Base-by-base conservation (phyloP, 257 asterid genomes). In the Plantago elongata region DNA sequence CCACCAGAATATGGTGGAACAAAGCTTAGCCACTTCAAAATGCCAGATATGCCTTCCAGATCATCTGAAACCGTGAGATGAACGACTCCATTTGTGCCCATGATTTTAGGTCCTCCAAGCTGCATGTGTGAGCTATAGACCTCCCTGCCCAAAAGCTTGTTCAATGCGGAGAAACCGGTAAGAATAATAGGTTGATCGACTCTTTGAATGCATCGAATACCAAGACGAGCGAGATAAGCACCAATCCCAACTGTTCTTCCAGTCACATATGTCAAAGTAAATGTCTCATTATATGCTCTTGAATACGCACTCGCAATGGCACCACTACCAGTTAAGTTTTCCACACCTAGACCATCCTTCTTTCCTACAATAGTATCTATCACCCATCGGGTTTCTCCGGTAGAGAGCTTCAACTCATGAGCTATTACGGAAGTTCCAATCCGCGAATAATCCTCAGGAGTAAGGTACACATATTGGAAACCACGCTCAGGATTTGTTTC, bases 41-140 rank as follows among this genome's bases (percentile, higher is more conserved):
- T 88, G 10, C 87, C 87, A 2, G 96, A 83, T 34, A 93, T 62
- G 42, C 99, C 99, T 79, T 93, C 95, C 12, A 93, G 94, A 75
- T 93, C 99, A 72, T 93, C 95, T 2, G 90, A 84, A 45, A 93
- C 99, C 0, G 97, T 89, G 58, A 87, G 84, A 83, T 93, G 99
- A 68, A 93, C 99, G 5, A 89, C 97, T 48, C 99, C 99, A 45
- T 89, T 89, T 5, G 96, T 93, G 0, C 94, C 96, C 99, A 93
- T 93, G 54, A 89, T 87, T 75, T 93, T 89, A n/a, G 99, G 99
- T 9, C 99, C 99, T 7, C 99, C 99, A 10, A 93, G 96, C 63
- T 93, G 99, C 97, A 93, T 89, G 82, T 93, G 95, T 14, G 99
- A 93, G 80, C 97, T 93, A 52, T 93, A 89, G 17, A 93, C 97